Evolutionary conservation across 495 filamentous ascomycete genomes (phyloP), one percentile per base, ranked within the genome.

Genomic region (Emericellopsis terricola): DNA sequence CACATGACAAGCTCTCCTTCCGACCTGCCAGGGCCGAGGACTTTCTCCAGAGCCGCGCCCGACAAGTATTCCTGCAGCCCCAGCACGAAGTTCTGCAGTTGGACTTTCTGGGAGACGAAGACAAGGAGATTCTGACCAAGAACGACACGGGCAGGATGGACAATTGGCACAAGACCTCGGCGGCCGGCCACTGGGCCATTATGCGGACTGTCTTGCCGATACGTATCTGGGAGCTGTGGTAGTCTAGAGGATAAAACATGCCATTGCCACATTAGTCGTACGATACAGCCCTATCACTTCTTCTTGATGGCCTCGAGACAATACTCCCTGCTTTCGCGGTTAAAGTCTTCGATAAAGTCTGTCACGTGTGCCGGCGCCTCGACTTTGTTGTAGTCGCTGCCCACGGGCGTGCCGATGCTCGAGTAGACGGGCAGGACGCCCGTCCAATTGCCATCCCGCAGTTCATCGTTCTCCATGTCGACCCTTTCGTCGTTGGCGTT

Each of bases 141-240:
- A 70, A 68, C 28, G 64, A 65, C 29, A 80, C 71, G 16, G 56
- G 61, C 9, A 59, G 69, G 41, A 47, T 93, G 36, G 62, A 64
- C 32, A 61, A 65, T 49, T 80, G 69, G 63, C 83, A 91, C 51
- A 65, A 72, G 48, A 56, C 62, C 33, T 78, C 73, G 39, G 87
- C 87, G 3, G 40, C 79, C 20, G 76, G 76, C 27, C 89, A 97
- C 57, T 97, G 89, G 89, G 53, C 57, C 15, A 74, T 97, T 24
- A 97, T 96, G 79, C 68, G 89, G 49, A 73, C 57, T 4, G 86
- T 94, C 4, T 34, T 96, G 34, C 85, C 87, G 9, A 64, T 57
- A 36, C 49, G 51, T 15, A 74, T 94, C 4, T 97, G 89, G 89
- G 77, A 91, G 63, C 69, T 70, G 36, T 94, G 84, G 82, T 96